Base-by-base conservation (phyloP, 305 asterid genomes). In the Coffea humblotiana region DNA sequence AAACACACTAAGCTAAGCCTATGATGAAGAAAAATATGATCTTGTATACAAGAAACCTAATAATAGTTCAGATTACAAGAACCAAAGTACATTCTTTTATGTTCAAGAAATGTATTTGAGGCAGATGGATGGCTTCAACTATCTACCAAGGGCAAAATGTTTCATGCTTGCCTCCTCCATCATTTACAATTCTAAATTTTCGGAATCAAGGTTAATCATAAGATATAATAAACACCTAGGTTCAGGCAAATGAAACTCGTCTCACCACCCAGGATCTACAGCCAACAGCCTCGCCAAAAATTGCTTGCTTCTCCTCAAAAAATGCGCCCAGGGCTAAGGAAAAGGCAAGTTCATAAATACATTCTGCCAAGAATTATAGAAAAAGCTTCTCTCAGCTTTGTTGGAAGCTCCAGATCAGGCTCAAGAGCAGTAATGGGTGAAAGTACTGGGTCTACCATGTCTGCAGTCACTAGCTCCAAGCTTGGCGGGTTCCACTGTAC, bases 401-500 rank as follows among this genome's bases (percentile, higher is more conserved):
- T 91, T 68, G 99, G 98, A 54, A 96, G 92, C 65, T 92, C 90
- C 25, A 96, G 91, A 58, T 94, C 97, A 72, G 97, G 97, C 87
- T 94, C 98, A n/a, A 80, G 75, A 40, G 93, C 92, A 52, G 91
- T 86, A 67, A 91, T 78, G 35, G 90, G 92, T 63, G 91, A 75
- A 92, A 91, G 84, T 96, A 96, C 82, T 81, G 87, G 87, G 83
- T 91, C 97, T 58, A 96, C 94, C 99, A 96, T 94, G 88, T 96
- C 98, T 79, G 89, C 58, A 19, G 97, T 83, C 83, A 91, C 97
- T 56, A 90, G 83, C 74, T 91, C 95, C 87, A 94, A 87, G 83
- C 86, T 96, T 54, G 98, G 99, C 72, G 97, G 99, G 82, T 88
- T 87, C 98, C 99, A 96, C 99, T 96, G 94, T 91, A 88, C 77